A percentile compares a stretch with the other conserved stretches of the same genome.
Evolutionary conservation across 2,329 filamentous ascomycete species (phyloP).

Genomic region (Aspergillus sp.): DNA sequence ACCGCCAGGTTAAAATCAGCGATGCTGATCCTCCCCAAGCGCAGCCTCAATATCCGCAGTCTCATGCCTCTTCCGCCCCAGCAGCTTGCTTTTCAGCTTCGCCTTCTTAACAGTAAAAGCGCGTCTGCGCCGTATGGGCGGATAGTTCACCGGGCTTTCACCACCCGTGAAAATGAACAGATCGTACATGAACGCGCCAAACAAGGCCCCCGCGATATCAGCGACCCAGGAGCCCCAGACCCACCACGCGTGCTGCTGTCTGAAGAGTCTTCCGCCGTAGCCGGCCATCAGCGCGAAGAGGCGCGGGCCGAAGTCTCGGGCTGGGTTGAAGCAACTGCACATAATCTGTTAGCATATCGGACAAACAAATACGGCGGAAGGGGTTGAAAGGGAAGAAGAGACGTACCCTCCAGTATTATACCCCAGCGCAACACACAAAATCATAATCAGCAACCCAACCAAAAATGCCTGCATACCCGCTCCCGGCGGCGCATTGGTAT

Average conservation of each 20-base stretch:
- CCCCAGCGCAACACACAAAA: conserved; percentile 16
- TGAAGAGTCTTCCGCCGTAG: conserved; percentile 23
- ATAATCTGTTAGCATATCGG: background rate
- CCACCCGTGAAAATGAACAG: conserved; percentile 33
- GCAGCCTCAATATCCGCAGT: background rate
- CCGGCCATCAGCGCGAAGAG: conserved; percentile 27
- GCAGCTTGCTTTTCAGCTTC: background rate
- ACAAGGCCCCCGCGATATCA: conserved; percentile 25
- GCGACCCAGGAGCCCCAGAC: conserved; percentile 31
- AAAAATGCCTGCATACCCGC: conserved; percentile 35
- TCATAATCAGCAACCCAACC: conserved; percentile 10
- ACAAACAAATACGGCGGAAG: background rate
- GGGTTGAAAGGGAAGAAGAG: too few relatives aligned
- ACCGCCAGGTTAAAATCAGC: background rate
- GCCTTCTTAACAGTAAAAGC: conserved; percentile 25
- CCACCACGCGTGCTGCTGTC: conserved; percentile 25
- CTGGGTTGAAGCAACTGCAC: conserved; percentile 28
- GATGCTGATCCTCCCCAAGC: background rate
- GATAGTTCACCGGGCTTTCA: conserved; percentile 37
- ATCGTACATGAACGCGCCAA: conserved; percentile 30
- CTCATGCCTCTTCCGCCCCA: background rate
- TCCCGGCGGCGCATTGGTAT: conserved; percentile 39
- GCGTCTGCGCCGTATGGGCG: conserved; percentile 33
- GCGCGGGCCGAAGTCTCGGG: conserved; percentile 30
- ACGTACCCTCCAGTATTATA: conserved; percentile 31